Evolutionary conservation across 148 eudicot genomes (phyloP), one percentile per base, ranked within the genome.

Genomic region (Cornus florida): DNA sequence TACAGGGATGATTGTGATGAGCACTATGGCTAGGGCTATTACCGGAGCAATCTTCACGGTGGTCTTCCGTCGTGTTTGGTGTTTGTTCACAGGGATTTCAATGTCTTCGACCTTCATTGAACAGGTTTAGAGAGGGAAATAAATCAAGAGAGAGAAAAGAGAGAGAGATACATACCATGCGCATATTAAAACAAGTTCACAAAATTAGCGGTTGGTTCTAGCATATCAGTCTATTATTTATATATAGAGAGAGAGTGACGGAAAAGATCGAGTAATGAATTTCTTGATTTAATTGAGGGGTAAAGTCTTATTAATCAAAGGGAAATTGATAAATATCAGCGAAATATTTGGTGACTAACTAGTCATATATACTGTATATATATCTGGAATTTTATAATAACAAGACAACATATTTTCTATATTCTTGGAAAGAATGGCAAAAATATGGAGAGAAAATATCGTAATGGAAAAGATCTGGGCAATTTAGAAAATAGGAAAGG

Each of bases 11-110:
- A 88, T 69, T 28, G 87, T 80, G 62, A 84, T 67, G 38, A 88
- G 72, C 2, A 88, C 3, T 2, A 68, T 2, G 4, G 80, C 71
- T 17, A 86, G 17, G 75, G 74, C 84, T 31, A 88, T 22, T 32
- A 88, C 48, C 10, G 85, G 79, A 80, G 81, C 82, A 8, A 77
- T 76, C 38, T 72, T 86, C 1, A 43, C 48, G 48, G 89, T 81
- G 56, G 86, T 70, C 76, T 64, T 84, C 66, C 84, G 77, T 75
- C 89, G 57, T 19, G 85, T 35, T 56, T 85, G 88, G 71, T 70
- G 73, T 86, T 86, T 85, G 70, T 80, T 80, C 50, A 77, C 7
- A 48, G 87, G 82, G 53, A 74, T 83, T 70, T 88, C 90, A 72
- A 70, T 67, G 28, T 76, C 28, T 73, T 88, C 85, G 62, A 65